phyloP scores from a whole-genome alignment of 176 grass and related monocot genomes.

The Phoenix roebelenii region DNA sequence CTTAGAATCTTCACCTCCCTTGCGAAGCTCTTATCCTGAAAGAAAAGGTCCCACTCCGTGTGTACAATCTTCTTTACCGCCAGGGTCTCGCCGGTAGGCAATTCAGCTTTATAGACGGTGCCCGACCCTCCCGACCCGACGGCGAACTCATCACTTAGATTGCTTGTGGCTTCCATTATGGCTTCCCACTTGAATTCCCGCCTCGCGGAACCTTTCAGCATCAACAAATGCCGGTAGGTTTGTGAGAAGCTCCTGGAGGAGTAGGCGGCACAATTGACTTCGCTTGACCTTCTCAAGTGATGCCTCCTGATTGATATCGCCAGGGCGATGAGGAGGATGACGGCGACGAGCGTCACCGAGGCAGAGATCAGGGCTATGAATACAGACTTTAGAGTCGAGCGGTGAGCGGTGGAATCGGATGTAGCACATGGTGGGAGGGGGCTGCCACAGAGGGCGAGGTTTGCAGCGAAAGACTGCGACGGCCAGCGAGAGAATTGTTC shows the following conservation, averaged over 20 bases:
- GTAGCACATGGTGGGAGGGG: conserved; percentile 38
- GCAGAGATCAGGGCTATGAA: conserved; percentile 64
- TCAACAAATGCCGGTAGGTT: conserved; percentile 35
- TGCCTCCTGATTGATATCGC: conserved; percentile 19
- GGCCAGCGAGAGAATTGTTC: conserved; percentile 63
- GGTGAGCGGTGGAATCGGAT: neutral
- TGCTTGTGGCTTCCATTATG: conserved; percentile 82
- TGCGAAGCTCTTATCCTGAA: conserved; percentile 59
- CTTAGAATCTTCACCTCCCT: conserved; percentile 84
- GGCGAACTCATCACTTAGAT: conserved; percentile 73
- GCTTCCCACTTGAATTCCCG: conserved; percentile 85
- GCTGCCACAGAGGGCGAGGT: conserved; percentile 55
- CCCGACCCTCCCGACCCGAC: conserved; percentile 81
- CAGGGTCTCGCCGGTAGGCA: conserved; percentile 68
- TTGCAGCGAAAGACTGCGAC: conserved; percentile 35
- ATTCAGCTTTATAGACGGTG: conserved; percentile 67
- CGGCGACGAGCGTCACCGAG: conserved; percentile 38
- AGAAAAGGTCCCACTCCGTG: conserved; percentile 41
- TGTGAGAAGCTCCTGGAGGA: conserved; percentile 49
- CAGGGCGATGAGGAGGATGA: conserved; percentile 38
- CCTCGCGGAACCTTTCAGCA: conserved; percentile 51
- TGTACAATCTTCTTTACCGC: conserved; percentile 69
- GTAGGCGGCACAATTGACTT: conserved; percentile 46
- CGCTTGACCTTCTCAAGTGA: conserved; percentile 13
- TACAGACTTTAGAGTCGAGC: conserved; percentile 32